phyloP scores from a whole-genome alignment of 1,139 yeast genomes.

The Wickerhamomyces sp. region DNA sequence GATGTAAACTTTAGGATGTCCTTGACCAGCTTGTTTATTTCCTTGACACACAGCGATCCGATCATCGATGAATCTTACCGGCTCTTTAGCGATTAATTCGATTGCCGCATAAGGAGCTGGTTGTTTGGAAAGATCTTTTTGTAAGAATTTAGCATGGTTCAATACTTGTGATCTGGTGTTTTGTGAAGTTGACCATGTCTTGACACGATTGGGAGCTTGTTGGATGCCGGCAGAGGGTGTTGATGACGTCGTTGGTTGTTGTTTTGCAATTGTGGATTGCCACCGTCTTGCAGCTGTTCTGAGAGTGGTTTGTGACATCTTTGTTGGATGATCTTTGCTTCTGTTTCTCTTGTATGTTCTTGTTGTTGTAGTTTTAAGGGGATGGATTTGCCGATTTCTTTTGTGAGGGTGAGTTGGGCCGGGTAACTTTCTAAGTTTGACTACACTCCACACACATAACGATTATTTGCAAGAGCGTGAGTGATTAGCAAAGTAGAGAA shows the following conservation, averaged over 20 bases:
- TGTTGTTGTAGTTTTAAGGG: neutral
- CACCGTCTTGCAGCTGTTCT: no score
- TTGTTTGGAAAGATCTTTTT: conserved; percentile 59
- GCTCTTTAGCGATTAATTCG: conserved; percentile 72
- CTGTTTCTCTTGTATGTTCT: neutral
- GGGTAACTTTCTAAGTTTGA: no score
- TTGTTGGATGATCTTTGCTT: no score
- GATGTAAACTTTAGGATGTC: conserved; percentile 82
- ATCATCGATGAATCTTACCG: conserved; percentile 56
- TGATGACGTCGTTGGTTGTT: conserved; percentile 1
- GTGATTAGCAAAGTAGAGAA: no score
- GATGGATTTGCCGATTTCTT: neutral
- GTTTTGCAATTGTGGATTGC: conserved; percentile 5
- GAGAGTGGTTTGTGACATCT: no score
- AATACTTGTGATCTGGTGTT: conserved; percentile 55
- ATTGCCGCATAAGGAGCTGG: conserved; percentile 85
- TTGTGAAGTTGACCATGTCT: conserved; percentile 71
- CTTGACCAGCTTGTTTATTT: conserved; percentile 69
- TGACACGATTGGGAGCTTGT: conserved; percentile 74
- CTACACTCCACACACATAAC: no score
- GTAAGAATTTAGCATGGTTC: conserved; percentile 66
- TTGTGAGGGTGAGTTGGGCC: no score
- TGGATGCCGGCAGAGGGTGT: conserved; percentile 12
- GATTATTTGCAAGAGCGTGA: no score
- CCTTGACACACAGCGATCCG: conserved; percentile 81